Evolutionary conservation across 495 filamentous ascomycete species (phyloP).

Genomic region (Ramalina peruviana): DNA sequence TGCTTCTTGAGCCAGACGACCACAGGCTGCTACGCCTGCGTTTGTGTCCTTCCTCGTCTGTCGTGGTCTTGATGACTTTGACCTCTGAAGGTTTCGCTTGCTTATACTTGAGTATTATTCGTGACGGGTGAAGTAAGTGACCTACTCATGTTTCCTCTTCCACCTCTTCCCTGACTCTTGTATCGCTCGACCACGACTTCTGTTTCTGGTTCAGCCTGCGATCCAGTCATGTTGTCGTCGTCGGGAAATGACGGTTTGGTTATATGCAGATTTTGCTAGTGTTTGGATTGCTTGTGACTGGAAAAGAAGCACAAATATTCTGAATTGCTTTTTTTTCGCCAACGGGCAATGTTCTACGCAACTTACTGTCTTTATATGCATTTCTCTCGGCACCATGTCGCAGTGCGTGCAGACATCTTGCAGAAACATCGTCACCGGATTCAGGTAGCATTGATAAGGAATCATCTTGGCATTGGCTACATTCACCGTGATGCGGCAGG

Average conservation of each 20-base stretch:
- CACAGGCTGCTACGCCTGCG: slow-evolving; percentile 5
- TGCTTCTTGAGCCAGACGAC: neutral
- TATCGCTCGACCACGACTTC: slow-evolving; percentile 18
- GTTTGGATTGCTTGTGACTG: too few relatives aligned
- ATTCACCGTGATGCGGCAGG: neutral
- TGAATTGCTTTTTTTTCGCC: too few relatives aligned
- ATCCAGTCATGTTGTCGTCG: too few relatives aligned
- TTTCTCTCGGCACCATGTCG: too few relatives aligned
- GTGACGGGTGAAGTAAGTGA: neutral
- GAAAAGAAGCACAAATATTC: too few relatives aligned
- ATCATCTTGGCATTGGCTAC: neutral
- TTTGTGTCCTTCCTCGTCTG: slow-evolving; percentile 1
- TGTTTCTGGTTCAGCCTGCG: neutral
- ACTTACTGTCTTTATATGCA: too few relatives aligned
- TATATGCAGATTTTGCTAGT: too few relatives aligned
- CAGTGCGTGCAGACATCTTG: too few relatives aligned
- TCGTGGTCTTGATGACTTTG: neutral
- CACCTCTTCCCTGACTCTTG: slow-evolving; percentile 27
- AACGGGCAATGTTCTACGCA: too few relatives aligned
- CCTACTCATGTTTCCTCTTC: slow-evolving; percentile 29
- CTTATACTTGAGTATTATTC: neutral
- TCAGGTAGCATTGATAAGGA: neutral
- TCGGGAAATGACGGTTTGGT: too few relatives aligned
- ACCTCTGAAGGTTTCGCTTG: slow-evolving; percentile 6
- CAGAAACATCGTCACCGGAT: neutral